These are phyloP conservation scores for Aspergillus brunneoviolaceus DNA, from an alignment of 2,329 filamentous ascomycete genomes.

Conservation along the genomic window DNA sequence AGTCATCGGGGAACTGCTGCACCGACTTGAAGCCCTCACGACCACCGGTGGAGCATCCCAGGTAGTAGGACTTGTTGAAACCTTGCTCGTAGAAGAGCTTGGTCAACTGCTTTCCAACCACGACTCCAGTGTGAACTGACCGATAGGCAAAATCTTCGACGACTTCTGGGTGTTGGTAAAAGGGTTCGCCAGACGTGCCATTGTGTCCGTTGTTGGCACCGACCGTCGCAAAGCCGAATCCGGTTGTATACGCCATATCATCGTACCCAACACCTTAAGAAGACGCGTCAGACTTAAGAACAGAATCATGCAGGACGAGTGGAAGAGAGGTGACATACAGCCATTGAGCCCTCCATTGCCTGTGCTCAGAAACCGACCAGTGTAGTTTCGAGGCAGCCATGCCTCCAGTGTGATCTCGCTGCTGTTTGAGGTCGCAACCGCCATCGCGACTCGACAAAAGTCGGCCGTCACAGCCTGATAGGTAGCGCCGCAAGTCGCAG, in stretches of 20 bases:
- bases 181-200: conserved; percentile 47
- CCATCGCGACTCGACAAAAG: conserved; percentile 46
- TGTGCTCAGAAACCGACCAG: conserved; percentile 48
- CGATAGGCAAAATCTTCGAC: conserved; percentile 52
- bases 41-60: conserved; percentile 61
- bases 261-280: conserved; percentile 45
- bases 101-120: conserved; percentile 49
- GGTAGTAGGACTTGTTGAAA: conserved; percentile 42
- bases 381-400: conserved; percentile 50
- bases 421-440: conserved; percentile 42
- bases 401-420: conserved; percentile 50
- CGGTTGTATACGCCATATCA: conserved; percentile 45
- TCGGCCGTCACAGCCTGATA: conserved; percentile 33
- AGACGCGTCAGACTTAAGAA: neutral
- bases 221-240: conserved; percentile 47
- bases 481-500: conserved; percentile 33
- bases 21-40: conserved; percentile 58
- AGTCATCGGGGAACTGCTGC: conserved; percentile 56
- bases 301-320: neutral
- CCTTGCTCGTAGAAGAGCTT: conserved; percentile 49
- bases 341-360: conserved; percentile 52
- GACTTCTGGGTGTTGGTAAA: conserved; percentile 48
- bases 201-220: conserved; percentile 55
- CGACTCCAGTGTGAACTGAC: conserved; percentile 46
- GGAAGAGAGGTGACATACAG: conserved; percentile 34